These are phyloP conservation scores for Ascochyta pisi DNA, from an alignment of 2,329 filamentous ascomycete genomes.

Conservation along the genomic window DNA sequence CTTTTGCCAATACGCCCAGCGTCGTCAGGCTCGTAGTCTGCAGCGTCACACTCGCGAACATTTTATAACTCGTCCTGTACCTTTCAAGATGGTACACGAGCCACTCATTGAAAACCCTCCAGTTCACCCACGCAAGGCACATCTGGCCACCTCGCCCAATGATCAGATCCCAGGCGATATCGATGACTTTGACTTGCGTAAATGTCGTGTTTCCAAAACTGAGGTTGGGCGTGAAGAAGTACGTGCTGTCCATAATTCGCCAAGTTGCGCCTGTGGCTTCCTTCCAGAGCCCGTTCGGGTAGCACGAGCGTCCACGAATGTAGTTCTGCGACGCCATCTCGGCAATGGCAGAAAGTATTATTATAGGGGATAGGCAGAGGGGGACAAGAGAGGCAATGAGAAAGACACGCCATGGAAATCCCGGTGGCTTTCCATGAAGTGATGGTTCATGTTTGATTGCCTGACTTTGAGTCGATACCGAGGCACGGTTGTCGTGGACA, in stretches of 20 bases:
- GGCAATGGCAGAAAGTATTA: conserved; percentile 37
- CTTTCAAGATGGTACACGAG: conserved; percentile 46
- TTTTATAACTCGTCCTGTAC: conserved; percentile 40
- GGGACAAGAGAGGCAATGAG: conserved; percentile 27
- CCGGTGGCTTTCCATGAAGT: conserved; percentile 17
- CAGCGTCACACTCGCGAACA: conserved; percentile 39
- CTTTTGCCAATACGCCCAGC: conserved; percentile 41
- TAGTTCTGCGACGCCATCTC: conserved; percentile 38
- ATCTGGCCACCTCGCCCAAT: conserved; percentile 47
- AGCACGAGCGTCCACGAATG: conserved; percentile 37
- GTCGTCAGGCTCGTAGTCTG: conserved; percentile 39
- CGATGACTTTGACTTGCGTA: conserved; percentile 47
- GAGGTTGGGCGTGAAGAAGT: conserved; percentile 45
- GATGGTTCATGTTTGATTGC: conserved; percentile 6
- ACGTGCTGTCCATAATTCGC: conserved; percentile 45
- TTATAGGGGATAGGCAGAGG: conserved; percentile 32
- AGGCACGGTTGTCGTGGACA: background rate
- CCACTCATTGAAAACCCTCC: conserved; percentile 48
- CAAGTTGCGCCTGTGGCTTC: conserved; percentile 37
- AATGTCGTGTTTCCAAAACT: conserved; percentile 44
- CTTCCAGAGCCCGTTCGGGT: conserved; percentile 44
- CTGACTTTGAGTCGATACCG: background rate
- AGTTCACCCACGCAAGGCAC: conserved; percentile 44
- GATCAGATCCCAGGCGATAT: conserved; percentile 49
- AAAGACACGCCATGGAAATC: conserved; percentile 34